These are phyloP conservation scores for Nothophaeocryptopus gaeumannii DNA, from an alignment of 2,329 filamentous ascomycete genomes.

Conservation along the genomic window DNA sequence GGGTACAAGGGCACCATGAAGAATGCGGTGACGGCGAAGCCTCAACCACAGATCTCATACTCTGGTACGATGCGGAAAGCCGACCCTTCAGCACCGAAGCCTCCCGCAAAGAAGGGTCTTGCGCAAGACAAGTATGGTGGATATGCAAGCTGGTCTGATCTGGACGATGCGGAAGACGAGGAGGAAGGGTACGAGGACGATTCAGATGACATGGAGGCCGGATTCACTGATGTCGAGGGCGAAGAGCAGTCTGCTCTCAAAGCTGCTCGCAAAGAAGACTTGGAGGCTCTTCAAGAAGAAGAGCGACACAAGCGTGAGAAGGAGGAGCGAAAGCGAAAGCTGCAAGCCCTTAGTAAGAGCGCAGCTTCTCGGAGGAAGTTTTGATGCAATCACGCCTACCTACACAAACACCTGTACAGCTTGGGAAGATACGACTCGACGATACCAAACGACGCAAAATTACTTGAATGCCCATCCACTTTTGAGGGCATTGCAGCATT, in stretches of 20 bases:
- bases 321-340: constrained; percentile 49
- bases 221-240: constrained; percentile 67
- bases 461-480: no score
- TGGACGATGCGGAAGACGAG: constrained; percentile 54
- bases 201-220: constrained; percentile 61
- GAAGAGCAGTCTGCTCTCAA: constrained; percentile 65
- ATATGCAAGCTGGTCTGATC: constrained; percentile 40
- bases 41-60: constrained; percentile 31
- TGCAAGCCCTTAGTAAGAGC: constrained; percentile 35
- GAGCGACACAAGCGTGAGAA: constrained; percentile 61
- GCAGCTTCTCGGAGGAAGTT: constrained; percentile 34
- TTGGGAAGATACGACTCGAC: neutral
- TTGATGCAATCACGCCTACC: neutral
- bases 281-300: constrained; percentile 62
- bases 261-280: constrained; percentile 66
- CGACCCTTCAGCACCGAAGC: constrained; percentile 37
- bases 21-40: constrained; percentile 16
- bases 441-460: neutral
- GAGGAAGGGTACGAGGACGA: constrained; percentile 74
- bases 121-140: constrained; percentile 36
- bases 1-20: constrained; percentile 45
- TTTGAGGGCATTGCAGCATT: neutral
- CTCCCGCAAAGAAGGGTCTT: constrained; percentile 34
- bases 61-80: constrained; percentile 48
- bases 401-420: neutral